Conservation (phyloP, 495 filamentous ascomycete species). For the Neurospora intermedia region DNA sequence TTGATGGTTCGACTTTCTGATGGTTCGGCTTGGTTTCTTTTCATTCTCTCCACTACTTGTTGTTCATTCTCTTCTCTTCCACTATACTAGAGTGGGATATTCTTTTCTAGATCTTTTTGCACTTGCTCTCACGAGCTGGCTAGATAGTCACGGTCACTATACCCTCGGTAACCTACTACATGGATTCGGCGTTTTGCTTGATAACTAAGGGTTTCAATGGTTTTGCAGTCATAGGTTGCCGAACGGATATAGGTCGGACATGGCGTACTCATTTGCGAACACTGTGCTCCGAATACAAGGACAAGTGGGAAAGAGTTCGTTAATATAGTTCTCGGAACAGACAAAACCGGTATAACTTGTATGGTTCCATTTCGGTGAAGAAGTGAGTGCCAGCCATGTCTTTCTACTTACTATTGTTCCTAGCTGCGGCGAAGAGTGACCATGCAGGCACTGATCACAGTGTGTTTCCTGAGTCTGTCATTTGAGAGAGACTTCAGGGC, state of each 20-base stretch:
- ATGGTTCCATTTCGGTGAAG: no score
- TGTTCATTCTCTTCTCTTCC: not conserved
- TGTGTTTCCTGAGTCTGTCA: no score
- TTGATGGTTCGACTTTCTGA: not conserved
- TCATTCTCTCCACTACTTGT: not conserved
- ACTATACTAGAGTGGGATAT: not conserved
- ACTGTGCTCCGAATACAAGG: not conserved
- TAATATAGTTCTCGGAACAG: not conserved
- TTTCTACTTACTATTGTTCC: no score
- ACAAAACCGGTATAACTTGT: no score
- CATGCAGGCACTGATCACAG: no score
- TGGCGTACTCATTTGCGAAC: not conserved
- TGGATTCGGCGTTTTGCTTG: not conserved
- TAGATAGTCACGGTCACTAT: not conserved
- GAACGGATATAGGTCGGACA: not conserved
- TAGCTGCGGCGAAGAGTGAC: no score
- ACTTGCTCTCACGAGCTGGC: not conserved
- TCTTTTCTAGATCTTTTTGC: not conserved
- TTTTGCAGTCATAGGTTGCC: not conserved
- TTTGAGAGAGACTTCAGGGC: no score
- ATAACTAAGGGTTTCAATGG: not conserved
- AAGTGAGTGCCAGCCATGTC: no score
- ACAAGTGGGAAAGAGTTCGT: not conserved
- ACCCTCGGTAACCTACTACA: not conserved
- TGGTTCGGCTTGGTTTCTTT: not conserved